A percentile compares a stretch with the other conserved stretches of the same genome.
phyloP scores from a whole-genome alignment of 192 early-diverging fungal species.

The Rhizophagus prolifer region DNA sequence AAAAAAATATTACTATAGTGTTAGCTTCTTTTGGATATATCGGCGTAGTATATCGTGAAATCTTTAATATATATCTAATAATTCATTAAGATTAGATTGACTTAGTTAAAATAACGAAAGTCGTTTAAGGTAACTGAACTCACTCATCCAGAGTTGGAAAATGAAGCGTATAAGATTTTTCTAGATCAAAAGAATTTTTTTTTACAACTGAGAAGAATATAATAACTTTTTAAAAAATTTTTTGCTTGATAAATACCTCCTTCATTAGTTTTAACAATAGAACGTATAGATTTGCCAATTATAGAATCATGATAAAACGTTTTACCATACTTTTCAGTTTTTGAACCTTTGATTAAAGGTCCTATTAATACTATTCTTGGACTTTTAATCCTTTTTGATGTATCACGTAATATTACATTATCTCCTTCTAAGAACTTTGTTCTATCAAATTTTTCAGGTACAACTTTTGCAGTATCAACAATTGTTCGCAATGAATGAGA shows the following conservation, averaged over 20 bases:
- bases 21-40: slow-evolving; percentile 64
- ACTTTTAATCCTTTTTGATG: slow-evolving; percentile 3
- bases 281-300: slow-evolving; percentile 32
- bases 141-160: slow-evolving; percentile 48
- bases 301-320: slow-evolving; percentile 34
- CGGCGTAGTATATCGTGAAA: slow-evolving; percentile 41
- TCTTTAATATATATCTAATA: slow-evolving; percentile 34
- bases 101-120: not conserved
- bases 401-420: slow-evolving; percentile 16
- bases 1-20: slow-evolving; percentile 36
- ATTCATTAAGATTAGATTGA: not conserved
- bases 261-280: slow-evolving; percentile 31
- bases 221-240: not conserved
- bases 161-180: slow-evolving; percentile 37
- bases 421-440: slow-evolving; percentile 16
- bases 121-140: not conserved
- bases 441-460: not conserved
- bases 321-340: slow-evolving; percentile 26
- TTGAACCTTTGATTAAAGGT: slow-evolving; percentile 33
- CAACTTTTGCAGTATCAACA: not conserved
- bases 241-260: slow-evolving; percentile 32
- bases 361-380: slow-evolving; percentile 37
- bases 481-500: not conserved
- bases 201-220: not conserved
- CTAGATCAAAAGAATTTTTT: slow-evolving; percentile 6